Evolutionary conservation across 2,329 filamentous ascomycete species (phyloP), one percentile per base, ranked within the genome.

Genomic region (Stachybotrys chlorohalonatus): DNA sequence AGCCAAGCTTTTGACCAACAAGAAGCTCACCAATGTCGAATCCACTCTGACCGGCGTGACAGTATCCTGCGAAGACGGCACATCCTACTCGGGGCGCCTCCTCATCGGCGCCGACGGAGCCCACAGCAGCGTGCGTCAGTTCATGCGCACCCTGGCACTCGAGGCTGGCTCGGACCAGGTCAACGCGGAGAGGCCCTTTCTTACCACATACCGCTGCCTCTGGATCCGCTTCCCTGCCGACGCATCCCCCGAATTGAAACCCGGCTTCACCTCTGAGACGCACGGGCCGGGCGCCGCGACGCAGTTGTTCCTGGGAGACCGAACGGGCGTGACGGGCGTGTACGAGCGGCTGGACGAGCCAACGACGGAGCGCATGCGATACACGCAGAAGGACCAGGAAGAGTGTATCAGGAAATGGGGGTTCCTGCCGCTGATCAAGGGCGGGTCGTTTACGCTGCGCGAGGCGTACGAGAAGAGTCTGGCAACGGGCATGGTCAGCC

Each of bases 71-170:
- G 60, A 57, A 3, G 70, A 74, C 54, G 71, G 71, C 6, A 62
- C 62, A 0, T 49, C 58, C 1, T 68, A 69, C 56, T 24, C 57
- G 0, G 73, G 69, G 0, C 63, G 70, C 55, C 58, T 77, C n/a
- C 55, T 73, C 6, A 62, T 75, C 17, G 74, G 73, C 7, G 70
- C 72, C 11, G 74, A 77, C 54, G 74, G 74, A n/a, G 69, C 70
- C 2, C 69, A 73, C 55, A 75, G 72, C 58, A 65, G 57, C 24
- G 66, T 68, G 5, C 64, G 72, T 6, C 53, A 56, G 8, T 63
- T 68, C 39, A 70, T 75, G 63, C 66, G 71, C 30, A 54, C 58
- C 4, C 57, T 70, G 1, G 66, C 68, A 0, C 15, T 67, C 1
- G 49, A 57, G 0, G 59, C 59, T 1, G 55, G 58, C 0, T 52